Evolutionary conservation across 495 filamentous ascomycete genomes (phyloP).

Genomic region (Cercophora sp.): DNA sequence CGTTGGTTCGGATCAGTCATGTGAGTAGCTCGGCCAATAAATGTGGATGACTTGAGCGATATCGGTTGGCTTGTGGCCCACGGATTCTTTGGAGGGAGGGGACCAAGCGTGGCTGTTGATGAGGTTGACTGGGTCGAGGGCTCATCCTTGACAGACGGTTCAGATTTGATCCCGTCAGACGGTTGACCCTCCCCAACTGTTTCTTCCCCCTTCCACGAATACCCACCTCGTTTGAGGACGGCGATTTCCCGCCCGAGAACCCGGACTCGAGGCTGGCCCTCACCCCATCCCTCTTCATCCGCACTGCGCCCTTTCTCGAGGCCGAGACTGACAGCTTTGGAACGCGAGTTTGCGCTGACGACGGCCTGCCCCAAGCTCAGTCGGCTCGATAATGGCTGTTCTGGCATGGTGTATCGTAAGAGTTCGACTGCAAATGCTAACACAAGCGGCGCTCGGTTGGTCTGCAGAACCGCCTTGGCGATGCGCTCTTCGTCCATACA

Average conservation of each 20-base stretch:
- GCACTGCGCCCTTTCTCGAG: slow-evolving; percentile 62
- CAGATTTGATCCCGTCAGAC: too few species aligned
- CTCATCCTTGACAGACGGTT: slow-evolving; percentile 19
- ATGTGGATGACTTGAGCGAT: slow-evolving; percentile 46
- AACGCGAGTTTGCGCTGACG: slow-evolving; percentile 70
- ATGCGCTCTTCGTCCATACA: slow-evolving; percentile 57
- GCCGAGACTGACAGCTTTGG: slow-evolving; percentile 70
- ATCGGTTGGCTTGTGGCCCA: slow-evolving; percentile 40
- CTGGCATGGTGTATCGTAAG: slow-evolving; percentile 73
- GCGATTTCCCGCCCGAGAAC: slow-evolving; percentile 69
- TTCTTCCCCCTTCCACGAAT: slow-evolving; percentile 57
- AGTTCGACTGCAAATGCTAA: slow-evolving; percentile 74
- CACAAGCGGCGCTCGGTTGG: slow-evolving; percentile 77
- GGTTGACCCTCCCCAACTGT: slow-evolving; percentile 21
- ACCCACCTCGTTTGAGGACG: slow-evolving; percentile 72
- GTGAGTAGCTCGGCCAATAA: slow-evolving; percentile 44
- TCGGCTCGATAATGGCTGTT: slow-evolving; percentile 75
- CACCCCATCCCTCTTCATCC: slow-evolving; percentile 68
- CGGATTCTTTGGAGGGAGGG: slow-evolving; percentile 13
- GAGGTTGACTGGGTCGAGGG: slow-evolving; percentile 8
- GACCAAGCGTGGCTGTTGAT: neutral
- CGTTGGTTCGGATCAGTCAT: slow-evolving; percentile 37
- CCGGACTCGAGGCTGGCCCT: slow-evolving; percentile 66
- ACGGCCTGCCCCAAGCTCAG: slow-evolving; percentile 76
- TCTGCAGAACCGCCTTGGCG: slow-evolving; percentile 53